A percentile compares a stretch with the other conserved stretches of the same genome.
phyloP scores from a whole-genome alignment of 257 asterid species.

The Przewalskia tangutica region DNA sequence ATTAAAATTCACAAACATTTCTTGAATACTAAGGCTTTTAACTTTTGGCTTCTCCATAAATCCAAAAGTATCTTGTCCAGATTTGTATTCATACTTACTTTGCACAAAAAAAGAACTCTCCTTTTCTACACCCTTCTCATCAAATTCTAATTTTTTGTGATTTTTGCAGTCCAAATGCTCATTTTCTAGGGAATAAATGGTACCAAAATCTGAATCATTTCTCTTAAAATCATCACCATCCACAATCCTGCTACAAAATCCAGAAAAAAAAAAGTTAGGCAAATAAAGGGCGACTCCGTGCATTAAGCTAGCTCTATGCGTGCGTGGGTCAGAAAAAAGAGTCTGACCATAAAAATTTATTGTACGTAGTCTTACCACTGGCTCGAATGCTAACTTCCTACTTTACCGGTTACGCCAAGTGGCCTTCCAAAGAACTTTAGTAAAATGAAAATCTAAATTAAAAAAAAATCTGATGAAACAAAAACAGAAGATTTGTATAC shows the following conservation, averaged over 20 bases:
- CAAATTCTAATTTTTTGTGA: conserved; percentile 12
- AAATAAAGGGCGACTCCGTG: no score
- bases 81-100: conserved; percentile 33
- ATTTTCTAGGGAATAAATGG: neutral
- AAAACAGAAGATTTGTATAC: neutral
- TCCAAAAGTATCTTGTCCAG: conserved; percentile 27
- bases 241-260: conserved; percentile 28
- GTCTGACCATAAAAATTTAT: no score
- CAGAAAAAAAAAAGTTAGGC: neutral
- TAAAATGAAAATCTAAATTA: neutral
- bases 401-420: no score
- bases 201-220: conserved; percentile 18
- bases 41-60: conserved; percentile 36
- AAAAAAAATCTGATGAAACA: neutral
- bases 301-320: no score
- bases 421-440: neutral
- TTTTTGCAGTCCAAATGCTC: conserved; percentile 14
- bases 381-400: no score
- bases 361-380: neutral
- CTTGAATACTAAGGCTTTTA: conserved; percentile 28
- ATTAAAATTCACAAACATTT: conserved; percentile 37
- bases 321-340: no score
- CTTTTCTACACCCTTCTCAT: conserved; percentile 12
- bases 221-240: conserved; percentile 13
- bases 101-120: conserved; percentile 39